Percentiles rank a stretch among this genome's conserved stretches.
Evolutionary conservation across 1,284 basidiomycete species (phyloP).

Genomic region (Ceratobasidium sp.): DNA sequence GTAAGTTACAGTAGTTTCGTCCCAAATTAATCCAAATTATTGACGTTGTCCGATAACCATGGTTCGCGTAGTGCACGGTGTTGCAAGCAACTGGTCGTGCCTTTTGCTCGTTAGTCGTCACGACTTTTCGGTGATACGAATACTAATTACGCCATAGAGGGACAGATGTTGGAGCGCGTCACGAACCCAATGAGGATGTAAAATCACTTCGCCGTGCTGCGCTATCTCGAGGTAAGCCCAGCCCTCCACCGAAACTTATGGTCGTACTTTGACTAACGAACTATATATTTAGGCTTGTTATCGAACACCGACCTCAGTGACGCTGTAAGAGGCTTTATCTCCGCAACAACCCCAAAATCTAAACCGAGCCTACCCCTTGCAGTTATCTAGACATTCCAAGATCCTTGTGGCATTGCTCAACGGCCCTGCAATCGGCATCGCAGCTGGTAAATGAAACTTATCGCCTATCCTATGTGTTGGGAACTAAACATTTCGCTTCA

Average conservation of each 20-base stretch:
- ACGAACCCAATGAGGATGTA: constrained; percentile 4
- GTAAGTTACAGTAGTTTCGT: no score
- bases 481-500: constrained; percentile 52
- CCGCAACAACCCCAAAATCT: not conserved
- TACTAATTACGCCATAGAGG: constrained; percentile 58
- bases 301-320: constrained; percentile 72
- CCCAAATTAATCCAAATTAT: no score
- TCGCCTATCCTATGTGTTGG: not conserved
- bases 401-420: constrained; percentile 75
- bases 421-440: constrained; percentile 80
- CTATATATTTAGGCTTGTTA: constrained; percentile 57
- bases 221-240: constrained; percentile 32
- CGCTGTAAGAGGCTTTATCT: constrained; percentile 63
- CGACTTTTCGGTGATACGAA: constrained; percentile 14
- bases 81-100: constrained; percentile 71
- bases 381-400: constrained; percentile 77
- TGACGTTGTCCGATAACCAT: constrained; percentile 52
- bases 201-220: constrained; percentile 15
- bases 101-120: constrained; percentile 75
- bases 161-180: constrained; percentile 65
- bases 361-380: constrained; percentile 5
- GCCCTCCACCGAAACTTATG: constrained; percentile 61
- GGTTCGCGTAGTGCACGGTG: constrained; percentile 26
- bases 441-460: constrained; percentile 64
- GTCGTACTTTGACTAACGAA: constrained; percentile 56